Percentiles rank a stretch among this genome's conserved stretches.
Conservation (phyloP, 2,329 filamentous ascomycete species). For the Curvularia verruculosa region DNA sequence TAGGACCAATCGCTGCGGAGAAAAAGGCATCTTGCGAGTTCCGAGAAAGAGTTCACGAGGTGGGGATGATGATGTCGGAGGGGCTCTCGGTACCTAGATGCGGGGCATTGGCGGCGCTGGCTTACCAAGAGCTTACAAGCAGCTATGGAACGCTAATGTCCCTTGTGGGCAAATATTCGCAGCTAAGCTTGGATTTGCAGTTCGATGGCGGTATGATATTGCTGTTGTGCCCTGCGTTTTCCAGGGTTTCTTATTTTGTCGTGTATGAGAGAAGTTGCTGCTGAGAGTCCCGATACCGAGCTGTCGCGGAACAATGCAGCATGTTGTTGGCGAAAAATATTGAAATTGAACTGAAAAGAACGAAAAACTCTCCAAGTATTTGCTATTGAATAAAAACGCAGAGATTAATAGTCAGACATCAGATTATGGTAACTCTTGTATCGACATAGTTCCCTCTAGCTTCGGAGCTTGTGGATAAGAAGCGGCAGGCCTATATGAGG, state of each 20-base stretch:
- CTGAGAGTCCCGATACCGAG: not conserved
- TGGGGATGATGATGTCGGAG: slow-evolving; percentile 18
- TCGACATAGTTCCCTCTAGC: not conserved
- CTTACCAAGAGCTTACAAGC: slow-evolving; percentile 24
- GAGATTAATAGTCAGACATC: not conserved
- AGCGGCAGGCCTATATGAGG: not conserved
- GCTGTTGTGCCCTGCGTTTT: not conserved
- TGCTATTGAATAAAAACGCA: not conserved
- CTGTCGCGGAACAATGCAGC: not conserved
- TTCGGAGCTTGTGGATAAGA: not conserved
- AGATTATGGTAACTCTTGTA: not conserved
- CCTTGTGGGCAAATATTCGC: not conserved
- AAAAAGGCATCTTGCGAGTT: not conserved
- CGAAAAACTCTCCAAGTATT: not conserved
- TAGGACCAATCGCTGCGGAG: slow-evolving; percentile 7
- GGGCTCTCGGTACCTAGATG: slow-evolving; percentile 24
- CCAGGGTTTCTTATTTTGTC: not conserved
- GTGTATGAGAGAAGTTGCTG: not conserved
- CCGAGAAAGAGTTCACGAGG: slow-evolving; percentile 18
- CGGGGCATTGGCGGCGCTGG: slow-evolving; percentile 12
- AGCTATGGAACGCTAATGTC: not conserved
- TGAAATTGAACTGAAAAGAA: not conserved
- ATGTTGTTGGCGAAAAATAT: not conserved
- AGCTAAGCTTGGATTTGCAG: not conserved
- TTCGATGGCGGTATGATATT: not conserved